Conservation (phyloP, 2,329 filamentous ascomycete genomes). For the Drechslerella dactyloides region DNA sequence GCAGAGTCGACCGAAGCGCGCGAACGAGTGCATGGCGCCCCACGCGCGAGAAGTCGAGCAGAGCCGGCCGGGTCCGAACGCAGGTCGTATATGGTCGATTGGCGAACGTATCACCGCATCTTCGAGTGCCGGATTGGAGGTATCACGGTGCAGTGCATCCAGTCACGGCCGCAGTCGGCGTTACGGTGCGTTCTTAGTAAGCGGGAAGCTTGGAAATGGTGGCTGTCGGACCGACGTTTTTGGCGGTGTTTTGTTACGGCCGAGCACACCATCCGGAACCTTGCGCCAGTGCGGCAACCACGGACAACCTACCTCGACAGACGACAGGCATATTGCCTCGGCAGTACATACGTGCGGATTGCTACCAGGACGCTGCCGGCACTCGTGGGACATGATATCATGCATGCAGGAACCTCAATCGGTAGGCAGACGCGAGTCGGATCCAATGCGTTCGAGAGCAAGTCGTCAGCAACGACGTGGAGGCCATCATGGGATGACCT, state of each 20-base stretch:
- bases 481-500: no score
- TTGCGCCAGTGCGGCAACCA: no score
- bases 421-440: no score
- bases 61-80: neutral
- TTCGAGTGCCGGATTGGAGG: neutral
- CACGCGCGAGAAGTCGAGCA: constrained; percentile 1
- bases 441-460: no score
- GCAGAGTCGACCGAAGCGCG: constrained; percentile 36
- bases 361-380: no score
- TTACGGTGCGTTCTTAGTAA: constrained; percentile 6
- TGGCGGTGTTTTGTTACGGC: constrained; percentile 1
- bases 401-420: no score
- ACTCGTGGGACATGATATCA: no score
- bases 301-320: no score
- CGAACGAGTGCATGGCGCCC: constrained; percentile 30
- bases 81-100: neutral
- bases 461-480: no score
- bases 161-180: neutral
- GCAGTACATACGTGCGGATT: no score
- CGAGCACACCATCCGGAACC: neutral
- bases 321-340: no score
- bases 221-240: neutral
- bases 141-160: neutral
- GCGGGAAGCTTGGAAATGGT: constrained; percentile 2
- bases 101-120: constrained; percentile 4